A percentile compares a stretch with the other conserved stretches of the same genome.
Conservation (phyloP, 768 basidiomycete species). For the Boletus vermiculosoides region DNA sequence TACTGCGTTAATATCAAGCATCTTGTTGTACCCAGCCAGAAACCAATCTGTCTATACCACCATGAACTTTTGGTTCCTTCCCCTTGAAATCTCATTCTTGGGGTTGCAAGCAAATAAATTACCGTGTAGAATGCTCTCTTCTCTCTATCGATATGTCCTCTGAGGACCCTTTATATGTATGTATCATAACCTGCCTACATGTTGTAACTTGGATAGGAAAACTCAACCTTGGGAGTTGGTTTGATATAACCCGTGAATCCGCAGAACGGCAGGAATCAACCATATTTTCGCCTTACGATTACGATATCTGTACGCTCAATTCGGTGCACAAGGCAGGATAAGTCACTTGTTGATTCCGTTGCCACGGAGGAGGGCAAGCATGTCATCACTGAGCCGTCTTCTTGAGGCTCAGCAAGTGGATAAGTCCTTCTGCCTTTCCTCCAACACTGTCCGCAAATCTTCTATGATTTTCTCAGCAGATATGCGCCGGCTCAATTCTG, state of each 20-base stretch:
- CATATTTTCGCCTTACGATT: neutral
- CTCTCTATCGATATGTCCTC: constrained; percentile 19
- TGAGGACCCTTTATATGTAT: constrained; percentile 20
- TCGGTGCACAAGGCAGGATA: neutral
- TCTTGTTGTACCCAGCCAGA: constrained; percentile 26
- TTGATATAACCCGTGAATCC: neutral
- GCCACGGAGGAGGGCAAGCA: neutral
- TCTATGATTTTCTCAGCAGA: constrained; percentile 29
- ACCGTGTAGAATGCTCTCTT: constrained; percentile 19
- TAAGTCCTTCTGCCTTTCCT: neutral
- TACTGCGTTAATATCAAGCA: constrained; percentile 28
- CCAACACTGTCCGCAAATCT: constrained; percentile 15
- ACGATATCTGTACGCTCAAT: too few relatives aligned
- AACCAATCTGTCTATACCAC: constrained; percentile 26
- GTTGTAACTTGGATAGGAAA: neutral
- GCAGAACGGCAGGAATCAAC: neutral
- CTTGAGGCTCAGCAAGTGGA: neutral
- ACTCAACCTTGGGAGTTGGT: too few relatives aligned
- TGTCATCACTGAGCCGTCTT: neutral
- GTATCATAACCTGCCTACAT: constrained; percentile 20
- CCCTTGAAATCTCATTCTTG: constrained; percentile 2
- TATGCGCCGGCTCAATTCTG: constrained; percentile 33
- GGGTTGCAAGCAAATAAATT: constrained; percentile 14
- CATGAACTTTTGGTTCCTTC: constrained; percentile 10
- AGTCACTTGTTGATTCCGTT: neutral